Conservation (phyloP, 495 filamentous ascomycete species). For the Elaphomyces granulatus region DNA sequence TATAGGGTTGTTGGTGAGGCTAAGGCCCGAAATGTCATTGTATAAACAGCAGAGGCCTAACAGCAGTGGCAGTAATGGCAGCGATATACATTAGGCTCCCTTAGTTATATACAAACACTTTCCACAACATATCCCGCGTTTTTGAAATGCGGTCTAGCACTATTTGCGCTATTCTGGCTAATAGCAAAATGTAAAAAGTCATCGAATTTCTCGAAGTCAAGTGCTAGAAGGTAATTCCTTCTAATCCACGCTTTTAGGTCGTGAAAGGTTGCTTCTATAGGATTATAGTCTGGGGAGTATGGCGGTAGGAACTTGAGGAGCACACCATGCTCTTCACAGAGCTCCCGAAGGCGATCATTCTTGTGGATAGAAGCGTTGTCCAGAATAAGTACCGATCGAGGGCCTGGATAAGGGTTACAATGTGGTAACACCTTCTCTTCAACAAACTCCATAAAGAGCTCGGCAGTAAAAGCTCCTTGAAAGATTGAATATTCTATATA, state of each 20-base stretch:
- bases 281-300: conserved; percentile 9
- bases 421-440: conserved; percentile 24
- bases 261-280: conserved; percentile 17
- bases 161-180: too few relatives aligned
- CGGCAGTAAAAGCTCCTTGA: conserved; percentile 19
- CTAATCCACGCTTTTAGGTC: conserved; percentile 12
- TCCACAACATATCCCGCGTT: too few relatives aligned
- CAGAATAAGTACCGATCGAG: conserved; percentile 29
- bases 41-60: too few relatives aligned
- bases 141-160: too few relatives aligned
- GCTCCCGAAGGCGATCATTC: conserved; percentile 16
- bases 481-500: conserved; percentile 22
- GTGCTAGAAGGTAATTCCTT: not conserved
- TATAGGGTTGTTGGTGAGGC: too few relatives aligned
- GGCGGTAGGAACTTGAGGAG: conserved; percentile 10
- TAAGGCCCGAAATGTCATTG: too few relatives aligned
- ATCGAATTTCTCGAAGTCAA: not conserved
- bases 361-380: conserved; percentile 29
- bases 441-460: conserved; percentile 25
- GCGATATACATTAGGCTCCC: too few relatives aligned
- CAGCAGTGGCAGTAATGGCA: too few relatives aligned
- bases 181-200: not conserved
- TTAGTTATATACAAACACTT: too few relatives aligned
- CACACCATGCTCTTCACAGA: conserved; percentile 25
- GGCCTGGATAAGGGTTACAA: conserved; percentile 23